phyloP scores from a whole-genome alignment of 306 rosid species.

The Rosa rugosa region DNA sequence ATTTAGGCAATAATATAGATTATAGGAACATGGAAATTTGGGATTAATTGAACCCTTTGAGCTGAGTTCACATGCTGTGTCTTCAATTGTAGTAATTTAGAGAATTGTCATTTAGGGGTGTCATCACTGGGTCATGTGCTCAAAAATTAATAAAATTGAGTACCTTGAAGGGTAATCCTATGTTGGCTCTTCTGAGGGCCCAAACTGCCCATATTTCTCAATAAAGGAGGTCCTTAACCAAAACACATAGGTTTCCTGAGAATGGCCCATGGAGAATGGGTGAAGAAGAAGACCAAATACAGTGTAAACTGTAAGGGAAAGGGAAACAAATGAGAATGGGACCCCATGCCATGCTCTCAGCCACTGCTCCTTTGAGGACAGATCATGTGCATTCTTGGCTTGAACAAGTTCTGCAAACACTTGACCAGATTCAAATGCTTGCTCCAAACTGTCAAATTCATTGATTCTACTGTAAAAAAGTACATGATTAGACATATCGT shows the following conservation, averaged over 20 bases:
- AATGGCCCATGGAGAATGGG: slow-evolving; percentile 24
- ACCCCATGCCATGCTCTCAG: slow-evolving; percentile 60
- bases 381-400: slow-evolving; percentile 44
- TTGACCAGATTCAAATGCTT: slow-evolving; percentile 41
- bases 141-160: neutral
- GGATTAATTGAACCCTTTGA: slow-evolving; percentile 24
- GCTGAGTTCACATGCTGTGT: slow-evolving; percentile 55
- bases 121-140: slow-evolving; percentile 9
- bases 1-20: slow-evolving; percentile 31
- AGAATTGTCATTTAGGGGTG: slow-evolving; percentile 33
- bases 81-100: slow-evolving; percentile 30
- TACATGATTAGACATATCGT: slow-evolving; percentile 5
- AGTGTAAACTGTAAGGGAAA: slow-evolving; percentile 28
- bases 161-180: neutral
- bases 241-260: neutral
- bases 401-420: slow-evolving; percentile 22
- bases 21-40: slow-evolving; percentile 18
- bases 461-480: slow-evolving; percentile 28
- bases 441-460: slow-evolving; percentile 38
- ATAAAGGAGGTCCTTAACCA: neutral
- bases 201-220: slow-evolving; percentile 11
- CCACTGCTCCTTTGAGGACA: slow-evolving; percentile 35
- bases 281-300: slow-evolving; percentile 45
- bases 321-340: slow-evolving; percentile 41
- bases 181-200: neutral